A percentile compares a stretch with the other conserved stretches of the same genome.
phyloP scores from a whole-genome alignment of 1,139 yeast genomes.

The Yamadazyma aaseri region DNA sequence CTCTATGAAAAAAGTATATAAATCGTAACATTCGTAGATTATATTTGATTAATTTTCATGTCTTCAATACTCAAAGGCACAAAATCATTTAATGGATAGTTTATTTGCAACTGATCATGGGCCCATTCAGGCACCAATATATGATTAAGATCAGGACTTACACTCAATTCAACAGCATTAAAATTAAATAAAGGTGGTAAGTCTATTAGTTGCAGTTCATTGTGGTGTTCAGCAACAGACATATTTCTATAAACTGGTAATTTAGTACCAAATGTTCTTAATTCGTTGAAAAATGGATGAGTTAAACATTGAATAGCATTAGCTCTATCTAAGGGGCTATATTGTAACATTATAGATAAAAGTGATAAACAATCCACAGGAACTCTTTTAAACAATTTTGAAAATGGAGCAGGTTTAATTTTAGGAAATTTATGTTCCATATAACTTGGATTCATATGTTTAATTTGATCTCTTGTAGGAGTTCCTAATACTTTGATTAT shows the following conservation, averaged over 20 bases:
- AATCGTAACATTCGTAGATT: not conserved
- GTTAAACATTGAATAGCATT: slow-evolving; percentile 67
- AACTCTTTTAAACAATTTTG: slow-evolving; percentile 73
- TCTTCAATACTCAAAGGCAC: slow-evolving; percentile 10
- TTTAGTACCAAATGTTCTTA: slow-evolving; percentile 53
- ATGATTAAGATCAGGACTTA: slow-evolving; percentile 34
- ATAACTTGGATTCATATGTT: slow-evolving; percentile 94
- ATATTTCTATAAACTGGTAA: slow-evolving; percentile 48
- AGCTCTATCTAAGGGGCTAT: slow-evolving; percentile 71
- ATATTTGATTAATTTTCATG: slow-evolving; percentile 7
- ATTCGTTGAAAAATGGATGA: slow-evolving; percentile 74
- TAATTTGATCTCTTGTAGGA: slow-evolving; percentile 88
- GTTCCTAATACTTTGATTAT: slow-evolving; percentile 97
- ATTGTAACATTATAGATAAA: slow-evolving; percentile 60
- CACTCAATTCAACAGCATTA: slow-evolving; percentile 47
- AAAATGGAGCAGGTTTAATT: slow-evolving; percentile 87
- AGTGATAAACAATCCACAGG: slow-evolving; percentile 62
- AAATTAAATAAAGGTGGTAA: slow-evolving; percentile 51
- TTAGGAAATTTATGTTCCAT: slow-evolving; percentile 97
- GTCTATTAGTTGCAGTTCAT: slow-evolving; percentile 17
- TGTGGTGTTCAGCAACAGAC: slow-evolving; percentile 31
- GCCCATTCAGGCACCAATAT: slow-evolving; percentile 44
- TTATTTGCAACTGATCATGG: slow-evolving; percentile 11
- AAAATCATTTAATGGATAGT: slow-evolving; percentile 11
- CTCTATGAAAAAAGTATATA: not conserved